Conservation (phyloP, 2,329 filamentous ascomycete genomes). For the Beauveria sp. region DNA sequence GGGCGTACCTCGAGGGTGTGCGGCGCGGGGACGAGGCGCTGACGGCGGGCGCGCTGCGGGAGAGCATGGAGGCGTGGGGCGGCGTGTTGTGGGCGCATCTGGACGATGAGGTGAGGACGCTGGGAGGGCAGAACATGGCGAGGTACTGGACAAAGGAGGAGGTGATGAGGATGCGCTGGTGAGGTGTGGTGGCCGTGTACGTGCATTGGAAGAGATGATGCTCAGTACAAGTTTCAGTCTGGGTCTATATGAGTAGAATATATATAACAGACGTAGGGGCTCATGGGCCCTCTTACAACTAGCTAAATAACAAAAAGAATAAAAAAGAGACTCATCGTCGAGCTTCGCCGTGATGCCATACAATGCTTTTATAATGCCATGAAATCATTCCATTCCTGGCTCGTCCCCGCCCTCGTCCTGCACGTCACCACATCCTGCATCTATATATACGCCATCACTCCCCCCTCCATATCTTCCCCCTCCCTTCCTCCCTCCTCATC, state of each 20-base stretch:
- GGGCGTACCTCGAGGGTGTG: conserved; percentile 58
- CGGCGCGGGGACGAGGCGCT: conserved; percentile 54
- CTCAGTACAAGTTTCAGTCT: background rate
- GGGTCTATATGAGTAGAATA: background rate
- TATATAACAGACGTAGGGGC: background rate
- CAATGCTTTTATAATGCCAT: background rate
- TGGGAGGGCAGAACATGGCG: conserved; percentile 83
- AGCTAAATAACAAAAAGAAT: background rate
- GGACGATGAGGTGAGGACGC: conserved; percentile 71
- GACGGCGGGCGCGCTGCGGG: conserved; percentile 52
- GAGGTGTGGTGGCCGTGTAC: background rate
- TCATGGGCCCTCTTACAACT: background rate
- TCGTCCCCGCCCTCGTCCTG: background rate
- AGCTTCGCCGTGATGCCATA: background rate
- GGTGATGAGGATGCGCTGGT: conserved; percentile 64
- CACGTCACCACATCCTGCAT: background rate
- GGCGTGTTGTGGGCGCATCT: conserved; percentile 74
- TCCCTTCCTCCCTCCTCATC: background rate
- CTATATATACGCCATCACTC: background rate
- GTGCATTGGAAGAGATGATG: background rate
- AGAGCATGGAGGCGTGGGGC: conserved; percentile 70
- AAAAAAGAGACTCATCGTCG: background rate
- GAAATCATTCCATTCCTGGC: background rate
- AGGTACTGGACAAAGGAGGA: conserved; percentile 72
- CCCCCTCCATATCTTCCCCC: background rate